Percentiles rank a stretch among this genome's conserved stretches.
Conservation (phyloP, 176 grass and related monocot species). For the Pontederia paniculata region DNA sequence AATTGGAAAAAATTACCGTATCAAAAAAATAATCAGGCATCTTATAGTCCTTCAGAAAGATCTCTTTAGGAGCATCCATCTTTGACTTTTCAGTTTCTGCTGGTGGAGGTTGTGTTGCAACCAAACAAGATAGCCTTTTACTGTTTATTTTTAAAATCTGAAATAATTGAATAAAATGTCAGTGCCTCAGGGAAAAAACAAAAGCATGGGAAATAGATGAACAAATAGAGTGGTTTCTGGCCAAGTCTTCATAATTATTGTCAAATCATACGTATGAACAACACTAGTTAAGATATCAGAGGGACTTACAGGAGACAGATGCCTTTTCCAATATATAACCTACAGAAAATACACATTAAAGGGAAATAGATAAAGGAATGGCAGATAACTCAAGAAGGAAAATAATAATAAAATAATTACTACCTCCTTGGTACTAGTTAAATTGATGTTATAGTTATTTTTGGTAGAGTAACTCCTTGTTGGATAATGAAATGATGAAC, state of each 20-base stretch:
- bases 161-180: conserved; percentile 14
- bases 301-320: conserved; percentile 39
- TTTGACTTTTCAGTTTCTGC: conserved; percentile 45
- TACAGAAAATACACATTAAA: conserved; percentile 8
- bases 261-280: too few species aligned
- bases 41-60: conserved; percentile 96
- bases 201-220: background rate
- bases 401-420: background rate
- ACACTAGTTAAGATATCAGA: background rate
- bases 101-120: conserved; percentile 63
- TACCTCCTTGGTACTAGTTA: conserved; percentile 42
- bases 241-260: too few species aligned
- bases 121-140: conserved; percentile 60
- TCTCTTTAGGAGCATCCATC: conserved; percentile 82
- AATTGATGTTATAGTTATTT: conserved; percentile 19
- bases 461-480: conserved; percentile 32
- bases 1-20: conserved; percentile 25
- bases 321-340: conserved; percentile 39
- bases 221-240: background rate
- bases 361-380: background rate
- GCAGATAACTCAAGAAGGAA: background rate
- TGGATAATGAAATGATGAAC: conserved; percentile 27
- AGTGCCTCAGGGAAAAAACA: background rate
- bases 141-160: conserved; percentile 42
- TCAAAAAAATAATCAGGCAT: conserved; percentile 84